Base-by-base conservation (phyloP, 768 basidiomycete species). In the Pleurotus platypus region DNA sequence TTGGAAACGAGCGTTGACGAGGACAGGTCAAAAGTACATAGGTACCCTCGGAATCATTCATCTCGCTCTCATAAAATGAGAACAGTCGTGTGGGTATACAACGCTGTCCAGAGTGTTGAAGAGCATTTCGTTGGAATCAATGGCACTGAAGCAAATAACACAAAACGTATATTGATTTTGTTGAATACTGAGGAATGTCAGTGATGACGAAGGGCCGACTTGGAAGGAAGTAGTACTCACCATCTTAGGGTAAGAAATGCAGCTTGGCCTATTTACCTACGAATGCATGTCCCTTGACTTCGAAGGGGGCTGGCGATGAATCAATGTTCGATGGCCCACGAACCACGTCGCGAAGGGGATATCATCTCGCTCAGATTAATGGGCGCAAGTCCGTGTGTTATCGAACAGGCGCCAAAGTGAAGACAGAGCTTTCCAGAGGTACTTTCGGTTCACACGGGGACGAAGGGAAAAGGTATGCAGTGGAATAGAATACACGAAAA, bases 21-120 rank as follows among this genome's bases (percentile, higher is more conserved):
- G 39, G 9, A 30, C 37, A 54, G 46, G 24, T 48, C 18, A 15
- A 48, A 15, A 24, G 24, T 26, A 48, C 24, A 18, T n/a, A 54
- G 7, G 39, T 54, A 26, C 42, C 20, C 42, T 39, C 50, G 39
- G 6, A 6, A 30, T 39, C 51, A 16, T 70, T 61, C 59, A 62
- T 92, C 67, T 95, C 75, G 93, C 92, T 95, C 88, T 81, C 85
- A 71, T 92, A 91, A 95, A 96, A 96, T 95, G 89, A 94, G 92
- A 84, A 87, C 86, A 81, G 76, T 76, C 89, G 89, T 85, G 86
- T 93, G 72, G 30, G 69, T 64, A 58, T 70, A 62, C 64, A 76
- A 85, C 87, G 87, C 81, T 83, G 85, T 82, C 87, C 94, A 95
- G 94, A 95, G 94, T 96, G 94, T 95, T 82, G 82, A 82, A 82